Evolutionary conservation across 306 rosid genomes (phyloP), one percentile per base, ranked within the genome.

Genomic region (Amphicarpaea edgeworthii): DNA sequence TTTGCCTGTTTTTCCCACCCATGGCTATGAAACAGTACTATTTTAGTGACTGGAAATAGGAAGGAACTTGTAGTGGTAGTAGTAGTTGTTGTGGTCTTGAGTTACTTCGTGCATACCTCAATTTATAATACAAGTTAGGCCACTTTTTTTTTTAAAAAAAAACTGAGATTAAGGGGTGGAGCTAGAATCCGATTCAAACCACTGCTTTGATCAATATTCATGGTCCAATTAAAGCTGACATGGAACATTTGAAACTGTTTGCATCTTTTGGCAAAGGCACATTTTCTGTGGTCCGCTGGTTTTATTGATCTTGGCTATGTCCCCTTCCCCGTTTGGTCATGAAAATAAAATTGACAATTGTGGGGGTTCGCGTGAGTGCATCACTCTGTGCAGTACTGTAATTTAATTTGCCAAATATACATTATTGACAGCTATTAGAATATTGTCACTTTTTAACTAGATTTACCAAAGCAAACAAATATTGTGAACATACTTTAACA

Each of bases 1-100:
- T 89, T 75, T 86, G 93, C 79, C 85, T 87, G 55, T 84, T 79
- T 82, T 77, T 85, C 28, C 90, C 86, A 50, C 79, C 93, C 95
- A 89, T 90, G 17, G 51, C 72, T 45, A 17, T 54, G 23, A 46
- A 67, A 61, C 11, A 69, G 45, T 73, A 32, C 45, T 26, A 1
- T 24, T 50, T 55, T 53, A 2, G 71, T 77, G 76, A 38, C 7
- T 30, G 14, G 43, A 49, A 68, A 14, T 8, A 19, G 12, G 12
- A 41, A 75, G 21, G 51, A 76, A 11, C 20, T 77, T 64, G 79
- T 65, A 62, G 64, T 72, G 51, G 11, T 32, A 19, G 71, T 24
- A 23, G 79, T 65, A 62, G 64, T 72, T 50, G 11, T 32, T 28
- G 71, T 24, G 28, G 41, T 58, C 37, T 57, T 53, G 66, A 2